Evolutionary conservation across 2,329 filamentous ascomycete genomes (phyloP).

Genomic region (Colletotrichum agaves): DNA sequence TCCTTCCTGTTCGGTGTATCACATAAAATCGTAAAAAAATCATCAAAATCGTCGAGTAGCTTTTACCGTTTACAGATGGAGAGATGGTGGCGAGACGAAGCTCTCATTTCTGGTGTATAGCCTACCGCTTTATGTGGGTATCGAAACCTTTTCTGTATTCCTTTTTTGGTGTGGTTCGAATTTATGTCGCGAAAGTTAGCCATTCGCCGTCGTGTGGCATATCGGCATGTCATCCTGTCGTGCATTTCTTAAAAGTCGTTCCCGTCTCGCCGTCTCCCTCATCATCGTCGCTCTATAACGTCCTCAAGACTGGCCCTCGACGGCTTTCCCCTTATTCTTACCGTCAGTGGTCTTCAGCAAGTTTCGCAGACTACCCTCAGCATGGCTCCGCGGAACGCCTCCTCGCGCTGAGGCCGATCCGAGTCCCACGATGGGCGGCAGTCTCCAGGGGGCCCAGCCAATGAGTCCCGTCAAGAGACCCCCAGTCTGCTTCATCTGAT

Average conservation of each 20-base stretch:
- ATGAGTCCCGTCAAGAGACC: conserved; percentile 53
- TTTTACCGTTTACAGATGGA: conserved; percentile 20
- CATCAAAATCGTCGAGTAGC: conserved; percentile 19
- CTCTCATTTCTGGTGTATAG: conserved; percentile 27
- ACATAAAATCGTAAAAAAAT: conserved; percentile 14
- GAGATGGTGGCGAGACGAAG: neutral
- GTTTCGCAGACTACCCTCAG: conserved; percentile 66
- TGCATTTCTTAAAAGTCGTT: neutral
- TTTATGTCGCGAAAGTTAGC: neutral
- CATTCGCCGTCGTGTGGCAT: neutral
- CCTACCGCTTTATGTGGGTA: conserved; percentile 30
- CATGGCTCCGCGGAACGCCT: conserved; percentile 54
- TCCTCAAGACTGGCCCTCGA: conserved; percentile 39
- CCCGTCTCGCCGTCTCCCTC: neutral
- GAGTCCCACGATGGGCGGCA: conserved; percentile 42
- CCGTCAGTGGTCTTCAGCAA: conserved; percentile 55
- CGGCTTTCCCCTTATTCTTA: conserved; percentile 48
- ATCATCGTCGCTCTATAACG: neutral
- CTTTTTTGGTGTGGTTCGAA: conserved; percentile 4
- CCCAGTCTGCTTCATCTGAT: conserved; percentile 36
- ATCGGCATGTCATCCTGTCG: neutral
- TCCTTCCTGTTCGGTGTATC: conserved; percentile 13
- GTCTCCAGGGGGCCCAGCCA: conserved; percentile 59
- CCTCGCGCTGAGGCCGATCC: conserved; percentile 39
- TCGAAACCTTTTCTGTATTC: conserved; percentile 9